Base-by-base conservation (phyloP, 1,139 yeast genomes). In the Protomyces inouyei region DNA sequence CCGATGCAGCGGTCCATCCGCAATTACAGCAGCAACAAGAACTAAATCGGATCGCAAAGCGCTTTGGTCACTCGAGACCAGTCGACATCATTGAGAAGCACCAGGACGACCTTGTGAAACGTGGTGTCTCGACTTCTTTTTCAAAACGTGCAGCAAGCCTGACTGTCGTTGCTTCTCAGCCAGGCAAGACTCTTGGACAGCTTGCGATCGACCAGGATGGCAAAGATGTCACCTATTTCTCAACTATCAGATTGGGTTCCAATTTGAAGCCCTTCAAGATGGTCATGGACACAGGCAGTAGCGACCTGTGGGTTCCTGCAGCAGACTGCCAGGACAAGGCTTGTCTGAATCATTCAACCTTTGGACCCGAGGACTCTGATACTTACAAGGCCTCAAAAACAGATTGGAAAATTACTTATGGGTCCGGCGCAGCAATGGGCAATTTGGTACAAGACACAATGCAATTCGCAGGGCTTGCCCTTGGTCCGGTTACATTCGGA, bases 201-300 rank as follows among this genome's bases (percentile, higher is more conserved):
- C 35, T 51, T 5, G n/a, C 54, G 14, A n/a, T 51, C 18, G 54
- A 51, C 35, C 37, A 60, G 57, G 57, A 52, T 18, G 64, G 64
- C 14, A 23, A n/a, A 14, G 64, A 60, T 16, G 53, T 60, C n/a
- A 52, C 53, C 6, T 60, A 60, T 36, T 60, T 60, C 45, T 18
- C 53, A 14, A 52, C 64, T 10, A 23, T 60, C 14, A 28, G 25
- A 5, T n/a, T 60, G 4, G 64, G 64, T n/a, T 60, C 64, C 10
- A 16, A n/a, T 5, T 4, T 5, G 12, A 73, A 73, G 40, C 75
- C 75, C 38, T 84, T 80, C 70, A 82, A 83, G 5, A 74, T 85
- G 54, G 77, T 85, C 18, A 75, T 85, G 35, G 90, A 85, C 72
- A 85, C 90, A 0, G 89, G 88, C 1, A 83, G 87, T 45, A 83